Conservation (phyloP, 257 asterid genomes). For the Plantago major region DNA sequence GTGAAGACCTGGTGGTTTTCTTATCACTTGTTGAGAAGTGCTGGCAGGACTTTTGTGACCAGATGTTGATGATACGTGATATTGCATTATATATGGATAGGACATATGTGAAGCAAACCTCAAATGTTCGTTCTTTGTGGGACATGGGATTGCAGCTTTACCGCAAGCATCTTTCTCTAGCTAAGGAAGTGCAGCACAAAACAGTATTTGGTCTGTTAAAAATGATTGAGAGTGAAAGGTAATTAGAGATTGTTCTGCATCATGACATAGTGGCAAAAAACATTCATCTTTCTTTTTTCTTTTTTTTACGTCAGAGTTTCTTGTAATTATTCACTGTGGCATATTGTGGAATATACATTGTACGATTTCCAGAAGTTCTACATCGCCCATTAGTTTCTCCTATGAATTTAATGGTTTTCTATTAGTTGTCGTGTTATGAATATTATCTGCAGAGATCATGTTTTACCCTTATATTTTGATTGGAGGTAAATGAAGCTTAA, state of each 20-base stretch:
- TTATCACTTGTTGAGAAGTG: constrained; percentile 60
- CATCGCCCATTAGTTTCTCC: background rate
- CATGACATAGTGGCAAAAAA: constrained; percentile 26
- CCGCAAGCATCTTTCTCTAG: constrained; percentile 84
- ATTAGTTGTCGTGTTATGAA: constrained; percentile 6
- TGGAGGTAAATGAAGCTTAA: constrained; percentile 1
- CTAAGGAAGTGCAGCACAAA: constrained; percentile 88
- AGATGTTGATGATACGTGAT: constrained; percentile 69
- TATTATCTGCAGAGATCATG: background rate
- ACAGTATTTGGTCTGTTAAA: constrained; percentile 84
- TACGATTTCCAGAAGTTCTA: background rate
- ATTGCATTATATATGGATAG: constrained; percentile 91
- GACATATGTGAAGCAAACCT: constrained; percentile 90
- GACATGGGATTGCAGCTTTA: constrained; percentile 99
- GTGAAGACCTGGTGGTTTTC: constrained; percentile 64
- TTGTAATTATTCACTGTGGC: background rate
- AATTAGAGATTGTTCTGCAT: constrained; percentile 8
- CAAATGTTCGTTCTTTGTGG: constrained; percentile 87
- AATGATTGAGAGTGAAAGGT: constrained; percentile 96
- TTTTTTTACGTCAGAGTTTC: background rate
- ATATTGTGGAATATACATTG: background rate
- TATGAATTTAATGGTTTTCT: constrained; percentile 1
- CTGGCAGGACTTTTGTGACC: constrained; percentile 62
- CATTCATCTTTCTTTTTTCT: no score
- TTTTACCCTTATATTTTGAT: background rate